Evolutionary conservation across 805 yeast genomes (phyloP).

Genomic region (Starmerella apicola): DNA sequence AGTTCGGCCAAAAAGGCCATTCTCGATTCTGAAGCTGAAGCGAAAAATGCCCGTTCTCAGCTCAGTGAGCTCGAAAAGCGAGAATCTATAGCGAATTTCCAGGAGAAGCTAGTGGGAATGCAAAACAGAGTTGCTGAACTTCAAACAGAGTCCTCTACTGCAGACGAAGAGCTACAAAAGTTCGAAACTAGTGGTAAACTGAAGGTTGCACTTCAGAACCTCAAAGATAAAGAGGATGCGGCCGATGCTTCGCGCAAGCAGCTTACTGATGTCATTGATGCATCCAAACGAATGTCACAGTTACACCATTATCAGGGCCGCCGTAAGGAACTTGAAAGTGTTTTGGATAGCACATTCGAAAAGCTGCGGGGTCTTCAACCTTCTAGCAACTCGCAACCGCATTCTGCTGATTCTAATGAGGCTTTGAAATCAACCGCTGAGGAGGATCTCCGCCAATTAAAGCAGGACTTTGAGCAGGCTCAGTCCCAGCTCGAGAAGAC

Average conservation of each 20-base stretch:
- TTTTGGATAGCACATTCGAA: background rate
- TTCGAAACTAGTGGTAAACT: background rate
- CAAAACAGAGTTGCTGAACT: background rate
- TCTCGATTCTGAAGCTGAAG: background rate
- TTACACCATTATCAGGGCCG: background rate
- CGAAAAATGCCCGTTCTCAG: background rate
- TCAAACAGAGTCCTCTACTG: background rate
- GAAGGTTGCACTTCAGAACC: background rate
- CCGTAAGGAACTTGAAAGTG: background rate
- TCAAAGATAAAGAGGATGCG: conserved; percentile 1
- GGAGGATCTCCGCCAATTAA: background rate
- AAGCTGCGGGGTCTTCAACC: background rate
- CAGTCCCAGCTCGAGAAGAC: background rate
- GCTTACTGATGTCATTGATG: background rate
- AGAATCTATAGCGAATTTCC: background rate
- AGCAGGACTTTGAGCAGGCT: background rate
- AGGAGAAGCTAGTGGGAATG: background rate
- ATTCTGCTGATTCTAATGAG: background rate
- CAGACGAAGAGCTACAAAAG: background rate
- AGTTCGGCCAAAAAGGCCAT: background rate
- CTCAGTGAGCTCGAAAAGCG: background rate
- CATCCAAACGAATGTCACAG: background rate
- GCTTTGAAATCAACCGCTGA: background rate
- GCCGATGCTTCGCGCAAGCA: conserved; percentile 1
- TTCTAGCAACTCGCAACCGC: background rate